Evolutionary conservation across 2,329 filamentous ascomycete genomes (phyloP).

Genomic region (Epichloe scottii): DNA sequence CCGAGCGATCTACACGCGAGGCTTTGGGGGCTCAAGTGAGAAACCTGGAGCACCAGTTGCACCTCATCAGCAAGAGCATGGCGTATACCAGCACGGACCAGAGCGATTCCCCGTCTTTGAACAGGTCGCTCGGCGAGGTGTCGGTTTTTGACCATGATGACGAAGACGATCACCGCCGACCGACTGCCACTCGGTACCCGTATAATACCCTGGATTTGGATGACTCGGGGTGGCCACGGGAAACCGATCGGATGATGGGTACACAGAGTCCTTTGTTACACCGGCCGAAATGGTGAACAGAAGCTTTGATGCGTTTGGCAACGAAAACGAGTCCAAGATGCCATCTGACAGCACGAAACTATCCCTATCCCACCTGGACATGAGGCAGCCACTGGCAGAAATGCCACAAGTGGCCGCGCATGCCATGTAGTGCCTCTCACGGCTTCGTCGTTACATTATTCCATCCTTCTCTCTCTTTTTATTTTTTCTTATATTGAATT

Average conservation of each 20-base stretch:
- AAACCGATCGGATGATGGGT: conserved; percentile 28
- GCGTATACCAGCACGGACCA: conserved; percentile 9
- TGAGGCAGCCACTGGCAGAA: conserved; percentile 18
- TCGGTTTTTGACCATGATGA: conserved; percentile 32
- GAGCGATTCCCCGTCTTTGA: conserved; percentile 20
- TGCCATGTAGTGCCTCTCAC: conserved; percentile 10
- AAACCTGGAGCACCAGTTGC: conserved; percentile 37
- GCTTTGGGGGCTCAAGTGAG: conserved; percentile 44
- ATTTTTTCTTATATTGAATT: not conserved
- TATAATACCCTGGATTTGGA: conserved; percentile 11
- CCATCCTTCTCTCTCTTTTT: not conserved
- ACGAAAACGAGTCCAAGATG: conserved; percentile 25
- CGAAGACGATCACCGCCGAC: conserved; percentile 17
- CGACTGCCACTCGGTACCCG: not conserved
- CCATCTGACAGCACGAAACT: conserved; percentile 50
- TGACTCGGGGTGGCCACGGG: conserved; percentile 23
- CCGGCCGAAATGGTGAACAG: conserved; percentile 32
- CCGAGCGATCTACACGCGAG: conserved; percentile 42
- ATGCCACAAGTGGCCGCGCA: conserved; percentile 13
- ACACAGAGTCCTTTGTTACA: conserved; percentile 38
- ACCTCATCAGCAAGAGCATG: conserved; percentile 30
- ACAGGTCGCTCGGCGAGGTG: conserved; percentile 23
- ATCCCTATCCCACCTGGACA: conserved; percentile 48
- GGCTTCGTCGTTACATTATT: too few species aligned
- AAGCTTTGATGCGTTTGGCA: conserved; percentile 28